phyloP scores from a whole-genome alignment of 352 stramenopile species.

The Globisporangium parvum region DNA sequence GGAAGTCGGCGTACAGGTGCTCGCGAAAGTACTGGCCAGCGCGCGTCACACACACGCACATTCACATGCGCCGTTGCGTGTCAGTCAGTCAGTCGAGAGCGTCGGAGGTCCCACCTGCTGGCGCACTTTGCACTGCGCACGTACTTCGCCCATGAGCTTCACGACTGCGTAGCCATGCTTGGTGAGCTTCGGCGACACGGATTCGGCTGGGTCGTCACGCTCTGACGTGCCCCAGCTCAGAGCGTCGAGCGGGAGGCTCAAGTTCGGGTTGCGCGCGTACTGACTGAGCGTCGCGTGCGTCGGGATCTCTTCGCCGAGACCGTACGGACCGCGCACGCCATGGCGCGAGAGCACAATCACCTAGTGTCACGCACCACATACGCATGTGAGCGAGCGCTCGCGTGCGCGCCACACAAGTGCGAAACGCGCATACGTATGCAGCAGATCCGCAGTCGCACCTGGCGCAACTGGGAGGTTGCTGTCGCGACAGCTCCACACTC shows the following conservation, averaged over 20 bases:
- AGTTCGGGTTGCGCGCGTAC: constrained; percentile 56
- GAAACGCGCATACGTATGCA: not conserved
- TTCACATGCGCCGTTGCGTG: no score
- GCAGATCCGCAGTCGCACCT: constrained; percentile 13
- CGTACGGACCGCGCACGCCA: constrained; percentile 69
- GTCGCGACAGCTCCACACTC: no score
- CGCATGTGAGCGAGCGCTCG: not conserved
- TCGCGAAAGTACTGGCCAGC: constrained; percentile 57
- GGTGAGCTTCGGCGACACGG: constrained; percentile 74
- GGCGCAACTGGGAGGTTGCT: constrained; percentile 17
- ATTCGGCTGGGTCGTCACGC: constrained; percentile 48
- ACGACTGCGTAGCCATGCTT: constrained; percentile 63
- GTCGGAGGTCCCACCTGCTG: no score
- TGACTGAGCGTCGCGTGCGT: constrained; percentile 41
- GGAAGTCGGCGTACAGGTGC: constrained; percentile 58
- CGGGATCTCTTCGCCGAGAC: constrained; percentile 42
- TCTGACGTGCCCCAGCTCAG: constrained; percentile 64
- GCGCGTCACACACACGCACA: not conserved
- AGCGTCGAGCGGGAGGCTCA: constrained; percentile 45
- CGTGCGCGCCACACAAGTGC: not conserved
- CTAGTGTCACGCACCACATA: constrained; percentile 10
- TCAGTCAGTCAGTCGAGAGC: no score
- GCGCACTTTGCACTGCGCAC: no score
- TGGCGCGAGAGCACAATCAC: constrained; percentile 69
- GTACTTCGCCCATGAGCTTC: constrained; percentile 57